Percentiles rank a stretch among this genome's conserved stretches.
phyloP scores from a whole-genome alignment of 2,329 filamentous ascomycete genomes.

The Colletotrichum sp. region DNA sequence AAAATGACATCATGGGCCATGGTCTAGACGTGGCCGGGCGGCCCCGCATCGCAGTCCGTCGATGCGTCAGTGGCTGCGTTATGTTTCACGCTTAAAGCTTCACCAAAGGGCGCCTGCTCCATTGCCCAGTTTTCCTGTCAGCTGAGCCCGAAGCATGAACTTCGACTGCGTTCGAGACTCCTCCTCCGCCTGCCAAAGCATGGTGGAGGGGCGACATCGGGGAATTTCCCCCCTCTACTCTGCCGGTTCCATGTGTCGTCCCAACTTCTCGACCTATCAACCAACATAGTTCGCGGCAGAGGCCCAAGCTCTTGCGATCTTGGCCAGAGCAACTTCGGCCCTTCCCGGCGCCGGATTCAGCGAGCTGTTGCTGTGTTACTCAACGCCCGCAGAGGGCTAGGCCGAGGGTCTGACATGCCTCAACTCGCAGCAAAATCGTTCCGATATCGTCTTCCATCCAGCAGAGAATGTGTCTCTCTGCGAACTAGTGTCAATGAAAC shows the following conservation, averaged over 20 bases:
- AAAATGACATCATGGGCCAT: not conserved
- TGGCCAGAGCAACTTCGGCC: not conserved
- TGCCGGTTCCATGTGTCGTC: not conserved
- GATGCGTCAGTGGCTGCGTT: slow-evolving; percentile 10
- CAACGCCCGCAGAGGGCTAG: not conserved
- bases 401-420: not conserved
- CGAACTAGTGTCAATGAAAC: not conserved
- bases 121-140: not conserved
- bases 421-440: not conserved
- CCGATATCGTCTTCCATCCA: not conserved
- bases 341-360: not conserved
- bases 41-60: not conserved
- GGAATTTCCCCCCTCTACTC: not conserved
- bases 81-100: slow-evolving; percentile 12
- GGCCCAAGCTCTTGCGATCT: not conserved
- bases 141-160: not conserved
- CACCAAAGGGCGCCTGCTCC: not conserved
- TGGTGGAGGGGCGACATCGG: not conserved
- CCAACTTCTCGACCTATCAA: not conserved
- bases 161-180: not conserved
- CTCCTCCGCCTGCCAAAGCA: not conserved
- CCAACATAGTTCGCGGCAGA: not conserved
- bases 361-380: not conserved
- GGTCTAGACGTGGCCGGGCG: not conserved
- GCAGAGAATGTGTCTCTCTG: not conserved